These are phyloP conservation scores for Cladophialophora bantiana DNA, from an alignment of 2,329 filamentous ascomycete species.

Conservation along the genomic window DNA sequence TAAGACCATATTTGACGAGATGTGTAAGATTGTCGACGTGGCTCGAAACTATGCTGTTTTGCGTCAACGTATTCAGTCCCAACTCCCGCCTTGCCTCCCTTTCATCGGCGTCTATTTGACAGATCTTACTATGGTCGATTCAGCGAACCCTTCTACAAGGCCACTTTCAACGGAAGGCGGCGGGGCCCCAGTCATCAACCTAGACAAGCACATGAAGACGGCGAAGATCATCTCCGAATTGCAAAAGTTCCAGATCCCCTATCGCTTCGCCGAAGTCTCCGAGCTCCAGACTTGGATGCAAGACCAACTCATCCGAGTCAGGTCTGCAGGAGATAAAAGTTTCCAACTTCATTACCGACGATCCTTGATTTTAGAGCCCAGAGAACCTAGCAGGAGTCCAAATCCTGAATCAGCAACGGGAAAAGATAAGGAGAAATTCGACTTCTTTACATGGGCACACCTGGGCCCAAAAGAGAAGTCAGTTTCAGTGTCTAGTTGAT, in stretches of 20 bases:
- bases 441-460: constrained; percentile 60
- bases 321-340: constrained; percentile 67
- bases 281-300: constrained; percentile 95
- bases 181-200: constrained; percentile 86
- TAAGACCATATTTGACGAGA: constrained; percentile 76
- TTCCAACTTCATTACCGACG: constrained; percentile 78
- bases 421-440: constrained; percentile 59
- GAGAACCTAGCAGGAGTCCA: constrained; percentile 43
- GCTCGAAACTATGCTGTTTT: constrained; percentile 90
- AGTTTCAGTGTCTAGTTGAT: constrained; percentile 28
- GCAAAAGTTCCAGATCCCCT: constrained; percentile 94
- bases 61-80: constrained; percentile 80
- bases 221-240: constrained; percentile 95
- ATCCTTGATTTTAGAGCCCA: constrained; percentile 80
- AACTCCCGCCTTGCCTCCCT: constrained; percentile 89
- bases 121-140: constrained; percentile 93
- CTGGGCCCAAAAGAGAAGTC: constrained; percentile 34
- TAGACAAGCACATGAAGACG: constrained; percentile 94
- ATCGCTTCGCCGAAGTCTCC: constrained; percentile 79
- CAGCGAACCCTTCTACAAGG: constrained; percentile 87
- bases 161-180: constrained; percentile 71
- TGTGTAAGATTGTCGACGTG: constrained; percentile 86
- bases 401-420: constrained; percentile 44
- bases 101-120: constrained; percentile 97
- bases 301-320: constrained; percentile 78